Evolutionary conservation across 352 stramenopile genomes (phyloP).

Genomic region (Phytophthora parvispora): DNA sequence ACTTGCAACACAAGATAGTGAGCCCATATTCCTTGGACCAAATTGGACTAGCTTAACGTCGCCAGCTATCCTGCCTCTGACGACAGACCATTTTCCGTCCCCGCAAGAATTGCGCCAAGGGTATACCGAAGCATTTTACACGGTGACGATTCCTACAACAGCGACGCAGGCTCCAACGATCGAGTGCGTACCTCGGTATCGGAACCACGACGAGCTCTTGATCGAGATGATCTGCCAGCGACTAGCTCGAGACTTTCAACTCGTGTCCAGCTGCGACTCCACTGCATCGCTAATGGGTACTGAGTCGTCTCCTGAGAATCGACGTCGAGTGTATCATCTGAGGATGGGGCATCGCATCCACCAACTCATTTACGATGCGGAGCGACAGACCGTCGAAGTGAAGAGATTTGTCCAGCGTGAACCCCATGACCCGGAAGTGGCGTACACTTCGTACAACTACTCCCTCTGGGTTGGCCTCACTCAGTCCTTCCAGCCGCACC

Average conservation of each 20-base stretch:
- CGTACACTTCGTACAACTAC: constrained; percentile 73
- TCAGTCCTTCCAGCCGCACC: constrained; percentile 75
- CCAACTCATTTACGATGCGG: constrained; percentile 81
- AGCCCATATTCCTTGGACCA: constrained; percentile 81
- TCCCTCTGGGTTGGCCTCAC: constrained; percentile 77
- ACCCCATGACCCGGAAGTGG: constrained; percentile 33
- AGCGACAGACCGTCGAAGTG: constrained; percentile 82
- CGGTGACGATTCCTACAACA: constrained; percentile 68
- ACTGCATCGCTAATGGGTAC: constrained; percentile 37
- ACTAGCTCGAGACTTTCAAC: constrained; percentile 81
- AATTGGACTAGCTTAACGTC: constrained; percentile 98
- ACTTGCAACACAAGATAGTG: constrained; percentile 22
- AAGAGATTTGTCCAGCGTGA: constrained; percentile 77
- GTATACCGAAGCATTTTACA: constrained; percentile 89
- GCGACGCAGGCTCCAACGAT: constrained; percentile 33
- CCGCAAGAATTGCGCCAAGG: constrained; percentile 67
- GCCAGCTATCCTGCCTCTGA: constrained; percentile 94
- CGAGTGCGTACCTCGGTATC: constrained; percentile 67
- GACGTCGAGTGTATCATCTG: constrained; percentile 63
- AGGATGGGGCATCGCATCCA: constrained; percentile 89
- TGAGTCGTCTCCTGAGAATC: constrained; percentile 23
- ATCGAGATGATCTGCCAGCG: constrained; percentile 89
- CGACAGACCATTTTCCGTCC: constrained; percentile 90
- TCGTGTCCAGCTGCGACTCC: constrained; percentile 60
- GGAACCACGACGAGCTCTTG: constrained; percentile 73